Percentiles rank a stretch among this genome's conserved stretches.
phyloP scores from a whole-genome alignment of 2,329 filamentous ascomycete species.

The Bipolaris gigantea region DNA sequence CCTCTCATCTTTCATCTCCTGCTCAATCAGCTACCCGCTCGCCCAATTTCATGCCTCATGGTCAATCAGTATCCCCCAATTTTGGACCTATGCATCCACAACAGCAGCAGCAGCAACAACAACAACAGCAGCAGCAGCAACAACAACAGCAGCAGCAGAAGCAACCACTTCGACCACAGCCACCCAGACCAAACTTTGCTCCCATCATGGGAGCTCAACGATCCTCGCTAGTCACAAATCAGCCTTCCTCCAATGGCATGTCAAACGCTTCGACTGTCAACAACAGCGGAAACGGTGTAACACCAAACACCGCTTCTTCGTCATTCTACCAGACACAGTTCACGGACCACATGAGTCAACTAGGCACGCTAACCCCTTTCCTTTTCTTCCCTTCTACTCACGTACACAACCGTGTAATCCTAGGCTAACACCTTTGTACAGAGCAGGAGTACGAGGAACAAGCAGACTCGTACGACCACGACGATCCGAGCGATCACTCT shows the following conservation, averaged over 20 bases:
- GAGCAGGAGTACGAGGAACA: slow-evolving; percentile 97
- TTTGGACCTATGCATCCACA: slow-evolving; percentile 56
- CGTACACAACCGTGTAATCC: slow-evolving; percentile 65
- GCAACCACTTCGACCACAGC: slow-evolving; percentile 51
- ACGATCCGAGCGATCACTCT: slow-evolving; percentile 66
- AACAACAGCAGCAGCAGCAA: slow-evolving; percentile 39
- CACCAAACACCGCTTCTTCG: slow-evolving; percentile 46
- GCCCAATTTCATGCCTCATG: slow-evolving; percentile 61
- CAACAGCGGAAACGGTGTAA: slow-evolving; percentile 42
- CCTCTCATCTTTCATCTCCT: slow-evolving; percentile 75
- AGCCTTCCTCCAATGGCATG: slow-evolving; percentile 41
- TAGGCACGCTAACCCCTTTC: slow-evolving; percentile 75
- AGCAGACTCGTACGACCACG: slow-evolving; percentile 83
- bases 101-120: slow-evolving; percentile 47
- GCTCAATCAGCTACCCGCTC: slow-evolving; percentile 60
- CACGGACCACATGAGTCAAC: slow-evolving; percentile 91
- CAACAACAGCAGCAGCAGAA: slow-evolving; percentile 32
- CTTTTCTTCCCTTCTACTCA: slow-evolving; percentile 48
- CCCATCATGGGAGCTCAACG: slow-evolving; percentile 47
- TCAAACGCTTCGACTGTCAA: slow-evolving; percentile 42
- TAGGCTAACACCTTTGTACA: slow-evolving; percentile 70
- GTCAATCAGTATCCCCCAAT: slow-evolving; percentile 63
- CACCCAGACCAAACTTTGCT: slow-evolving; percentile 53
- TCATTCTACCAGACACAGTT: slow-evolving; percentile 83
- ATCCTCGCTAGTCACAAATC: slow-evolving; percentile 42